Conservation (phyloP, 352 stramenopile genomes). For the Phytophthora megakarya region DNA sequence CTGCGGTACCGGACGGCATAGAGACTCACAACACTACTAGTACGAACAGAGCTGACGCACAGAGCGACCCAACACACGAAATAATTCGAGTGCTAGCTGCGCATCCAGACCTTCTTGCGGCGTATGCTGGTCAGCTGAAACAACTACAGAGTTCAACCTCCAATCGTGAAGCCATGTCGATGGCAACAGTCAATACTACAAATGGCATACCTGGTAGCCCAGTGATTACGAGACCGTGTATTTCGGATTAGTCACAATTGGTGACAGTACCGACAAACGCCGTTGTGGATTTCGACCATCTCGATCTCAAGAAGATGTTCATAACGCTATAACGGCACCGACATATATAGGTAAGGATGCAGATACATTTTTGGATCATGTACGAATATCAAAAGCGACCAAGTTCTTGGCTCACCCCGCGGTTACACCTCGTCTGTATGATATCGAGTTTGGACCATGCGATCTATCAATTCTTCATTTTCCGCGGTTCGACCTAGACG, state of each 20-base stretch:
- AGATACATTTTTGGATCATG: conserved; percentile 12
- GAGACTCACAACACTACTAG: too few species aligned
- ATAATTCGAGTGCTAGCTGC: too few species aligned
- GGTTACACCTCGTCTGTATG: not conserved
- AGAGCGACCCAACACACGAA: too few species aligned
- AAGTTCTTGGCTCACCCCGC: conserved; percentile 6
- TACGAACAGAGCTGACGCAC: too few species aligned
- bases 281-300: not conserved
- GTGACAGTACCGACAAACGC: not conserved
- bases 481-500: not conserved
- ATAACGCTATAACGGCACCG: not conserved
- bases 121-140: too few species aligned
- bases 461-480: conserved; percentile 8
- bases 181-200: too few species aligned
- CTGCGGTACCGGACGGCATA: too few species aligned
- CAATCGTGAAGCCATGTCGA: too few species aligned
- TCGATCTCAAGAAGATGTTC: not conserved
- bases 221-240: not conserved
- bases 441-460: not conserved
- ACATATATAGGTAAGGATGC: conserved; percentile 3
- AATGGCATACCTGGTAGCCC: not conserved
- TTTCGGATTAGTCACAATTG: not conserved
- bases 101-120: too few species aligned
- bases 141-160: too few species aligned
- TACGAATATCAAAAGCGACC: not conserved